Evolutionary conservation across 2,329 filamentous ascomycete species (phyloP), one percentile per base, ranked within the genome.

Genomic region (Fusarium coffeatum): DNA sequence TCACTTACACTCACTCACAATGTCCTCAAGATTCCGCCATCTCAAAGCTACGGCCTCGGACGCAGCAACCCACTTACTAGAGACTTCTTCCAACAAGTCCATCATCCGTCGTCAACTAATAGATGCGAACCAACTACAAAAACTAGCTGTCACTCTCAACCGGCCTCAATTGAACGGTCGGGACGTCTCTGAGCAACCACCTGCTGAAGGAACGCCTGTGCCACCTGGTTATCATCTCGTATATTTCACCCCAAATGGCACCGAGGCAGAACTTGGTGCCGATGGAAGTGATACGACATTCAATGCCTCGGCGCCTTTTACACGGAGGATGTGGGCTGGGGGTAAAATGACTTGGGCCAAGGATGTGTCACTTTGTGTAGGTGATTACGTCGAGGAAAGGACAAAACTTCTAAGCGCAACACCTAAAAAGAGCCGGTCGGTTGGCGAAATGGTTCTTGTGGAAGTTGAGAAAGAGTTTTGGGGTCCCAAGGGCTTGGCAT

Each of bases 321-420:
- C 87, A 3, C 78, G 89, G 30, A 82, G 89, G 15, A 91, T 91
- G 89, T 91, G 89, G 89, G 89, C 89, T 0, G 89, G 89, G 3
- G 89, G 89, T 1, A 80, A 82, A 59, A 86, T 91, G 77, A 75
- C 76, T 16, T 90, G 88, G 87, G 55, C 7, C 58, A 41, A 15
- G 28, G 71, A 22, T 22, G 58, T 42, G 11, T 23, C 53, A 67
- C 75, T 90, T 62, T 79, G 81, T 3, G 83, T 90, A 3, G 88
- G 87, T 2, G 85, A 89, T 65, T 77, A 82, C 22, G 86, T 86
- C 2, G 83, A 81, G 37, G 89, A 91, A 78, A 83, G 78, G 25
- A 91, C 89, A 4, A 82, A 77, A 55, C 79, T 91, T 13, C 55
- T 89, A 5, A 84, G 81, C 27, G 88, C 87, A 0, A 81, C 80